Conservation (phyloP, 768 basidiomycete species). For the Leccinum sublutescens region DNA sequence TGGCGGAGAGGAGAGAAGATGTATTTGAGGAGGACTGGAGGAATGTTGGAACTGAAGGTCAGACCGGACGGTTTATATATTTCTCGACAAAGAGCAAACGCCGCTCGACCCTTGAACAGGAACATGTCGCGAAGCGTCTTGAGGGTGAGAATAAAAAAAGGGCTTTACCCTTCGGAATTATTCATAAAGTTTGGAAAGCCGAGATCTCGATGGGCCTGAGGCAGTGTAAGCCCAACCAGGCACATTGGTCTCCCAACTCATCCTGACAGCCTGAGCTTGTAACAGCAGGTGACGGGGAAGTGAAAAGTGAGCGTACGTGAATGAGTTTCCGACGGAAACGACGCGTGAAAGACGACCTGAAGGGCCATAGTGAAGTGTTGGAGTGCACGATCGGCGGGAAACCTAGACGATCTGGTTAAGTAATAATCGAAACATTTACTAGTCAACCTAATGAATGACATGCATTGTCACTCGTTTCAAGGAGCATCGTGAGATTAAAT, state of each 20-base stretch:
- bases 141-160: slow-evolving; percentile 11
- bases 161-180: neutral
- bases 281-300: neutral
- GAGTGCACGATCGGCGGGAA: neutral
- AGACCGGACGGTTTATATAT: slow-evolving; percentile 17
- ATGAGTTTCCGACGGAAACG: neutral
- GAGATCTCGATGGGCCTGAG: slow-evolving; percentile 18
- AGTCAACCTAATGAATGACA: neutral
- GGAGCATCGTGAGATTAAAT: neutral
- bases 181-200: slow-evolving; percentile 16
- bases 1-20: slow-evolving; percentile 22
- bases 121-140: slow-evolving; percentile 6
- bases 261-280: slow-evolving; percentile 12
- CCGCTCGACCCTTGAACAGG: slow-evolving; percentile 16
- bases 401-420: neutral
- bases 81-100: slow-evolving; percentile 17
- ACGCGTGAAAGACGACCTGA: neutral
- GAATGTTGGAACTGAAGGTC: slow-evolving; percentile 6
- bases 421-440: slow-evolving; percentile 7
- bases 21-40: slow-evolving; percentile 16
- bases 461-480: slow-evolving; percentile 17
- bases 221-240: slow-evolving; percentile 24
- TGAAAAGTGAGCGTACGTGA: neutral
- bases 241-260: slow-evolving; percentile 11
- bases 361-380: neutral